Conservation (phyloP, 306 rosid genomes). For the Glycine tomentella region DNA sequence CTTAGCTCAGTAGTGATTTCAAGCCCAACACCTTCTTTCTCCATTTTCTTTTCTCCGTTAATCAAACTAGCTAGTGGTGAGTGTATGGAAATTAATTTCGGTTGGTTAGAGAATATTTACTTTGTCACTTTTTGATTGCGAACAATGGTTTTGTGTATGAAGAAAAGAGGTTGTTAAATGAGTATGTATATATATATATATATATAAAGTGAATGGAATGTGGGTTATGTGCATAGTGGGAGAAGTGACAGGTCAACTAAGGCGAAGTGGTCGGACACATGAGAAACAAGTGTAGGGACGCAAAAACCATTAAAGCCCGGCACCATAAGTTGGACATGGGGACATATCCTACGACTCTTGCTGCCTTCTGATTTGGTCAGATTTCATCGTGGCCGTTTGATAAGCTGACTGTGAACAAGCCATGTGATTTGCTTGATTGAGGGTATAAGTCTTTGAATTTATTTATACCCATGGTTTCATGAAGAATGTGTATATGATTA, state of each 20-base stretch:
- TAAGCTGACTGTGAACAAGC: background rate
- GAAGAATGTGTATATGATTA: background rate
- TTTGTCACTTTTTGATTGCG: background rate
- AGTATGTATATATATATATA: background rate
- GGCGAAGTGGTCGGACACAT: constrained; percentile 75
- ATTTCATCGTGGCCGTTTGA: background rate
- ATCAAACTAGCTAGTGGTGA: too few relatives aligned
- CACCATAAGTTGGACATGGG: constrained; percentile 61
- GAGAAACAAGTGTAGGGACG: constrained; percentile 81
- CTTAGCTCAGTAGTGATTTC: constrained; percentile 81
- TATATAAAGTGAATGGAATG: constrained; percentile 21
- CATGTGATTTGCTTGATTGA: too few relatives aligned
- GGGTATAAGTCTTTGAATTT: too few relatives aligned
- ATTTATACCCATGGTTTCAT: constrained; percentile 1
- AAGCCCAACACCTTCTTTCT: constrained; percentile 62
- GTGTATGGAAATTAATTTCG: background rate
- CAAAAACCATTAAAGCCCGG: constrained; percentile 49
- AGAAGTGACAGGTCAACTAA: constrained; percentile 63
- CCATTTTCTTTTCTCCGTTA: constrained; percentile 38
- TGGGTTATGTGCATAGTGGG: constrained; percentile 35
- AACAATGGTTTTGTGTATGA: background rate
- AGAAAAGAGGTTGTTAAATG: background rate
- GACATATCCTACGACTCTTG: constrained; percentile 61
- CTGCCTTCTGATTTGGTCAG: constrained; percentile 3
- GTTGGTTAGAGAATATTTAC: background rate